Conservation (phyloP, 2,329 filamentous ascomycete species). For the Aspergillus costaricaensis region DNA sequence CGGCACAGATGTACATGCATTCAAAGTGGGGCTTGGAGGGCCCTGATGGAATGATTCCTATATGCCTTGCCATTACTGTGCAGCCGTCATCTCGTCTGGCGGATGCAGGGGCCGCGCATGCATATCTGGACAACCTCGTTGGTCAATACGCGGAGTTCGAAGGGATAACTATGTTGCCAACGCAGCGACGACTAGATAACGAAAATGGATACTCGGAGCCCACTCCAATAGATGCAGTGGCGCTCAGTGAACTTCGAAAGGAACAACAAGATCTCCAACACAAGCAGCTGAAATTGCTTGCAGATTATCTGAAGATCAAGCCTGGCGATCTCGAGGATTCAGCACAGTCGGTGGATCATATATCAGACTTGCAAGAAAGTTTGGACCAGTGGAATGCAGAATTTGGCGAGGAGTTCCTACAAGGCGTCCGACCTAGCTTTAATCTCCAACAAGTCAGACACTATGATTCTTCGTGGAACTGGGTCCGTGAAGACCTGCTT, state of each 20-base stretch:
- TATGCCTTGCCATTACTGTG: conserved; percentile 26
- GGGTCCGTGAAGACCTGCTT: conserved; percentile 31
- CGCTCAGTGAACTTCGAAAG: conserved; percentile 1
- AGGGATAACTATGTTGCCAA: conserved; percentile 14
- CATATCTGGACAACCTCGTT: conserved; percentile 27
- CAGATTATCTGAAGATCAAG: conserved; percentile 11
- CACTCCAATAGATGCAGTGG: conserved; percentile 1
- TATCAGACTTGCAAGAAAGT: conserved; percentile 16
- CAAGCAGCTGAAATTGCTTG: conserved; percentile 13
- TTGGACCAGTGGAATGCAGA: conserved; percentile 32
- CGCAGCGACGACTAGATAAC: background rate
- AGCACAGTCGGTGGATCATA: background rate
- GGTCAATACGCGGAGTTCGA: conserved; percentile 18
- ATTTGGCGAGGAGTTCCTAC: conserved; percentile 31
- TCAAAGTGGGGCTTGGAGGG: conserved; percentile 30
- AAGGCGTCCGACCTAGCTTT: conserved; percentile 35
- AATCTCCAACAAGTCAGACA: conserved; percentile 27
- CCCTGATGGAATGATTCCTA: conserved; percentile 21
- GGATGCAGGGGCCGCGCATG: conserved; percentile 17
- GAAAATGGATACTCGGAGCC: background rate
- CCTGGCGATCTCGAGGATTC: background rate
- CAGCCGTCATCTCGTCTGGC: conserved; percentile 25
- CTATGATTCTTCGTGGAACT: conserved; percentile 43
- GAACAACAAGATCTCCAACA: conserved; percentile 12
- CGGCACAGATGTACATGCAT: conserved; percentile 26